These are phyloP conservation scores for Monosporozyma solicola DNA, from an alignment of 805 yeast genomes.

Conservation along the genomic window DNA sequence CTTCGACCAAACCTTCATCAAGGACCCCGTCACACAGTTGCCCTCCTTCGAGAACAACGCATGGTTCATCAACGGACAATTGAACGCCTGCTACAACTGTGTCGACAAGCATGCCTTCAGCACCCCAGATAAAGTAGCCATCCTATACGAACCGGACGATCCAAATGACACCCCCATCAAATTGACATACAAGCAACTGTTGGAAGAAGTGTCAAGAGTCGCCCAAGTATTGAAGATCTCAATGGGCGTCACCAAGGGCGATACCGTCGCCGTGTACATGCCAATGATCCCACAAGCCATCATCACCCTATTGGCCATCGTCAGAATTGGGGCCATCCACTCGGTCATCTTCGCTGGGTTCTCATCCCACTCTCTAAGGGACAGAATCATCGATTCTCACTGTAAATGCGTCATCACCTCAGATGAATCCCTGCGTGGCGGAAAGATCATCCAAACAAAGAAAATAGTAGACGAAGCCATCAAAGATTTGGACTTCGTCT, in stretches of 20 bases:
- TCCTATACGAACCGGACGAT: conserved; percentile 76
- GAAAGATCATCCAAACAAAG: conserved; percentile 71
- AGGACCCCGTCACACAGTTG: conserved; percentile 31
- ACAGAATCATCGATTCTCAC: conserved; percentile 63
- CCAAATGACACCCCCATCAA: conserved; percentile 40
- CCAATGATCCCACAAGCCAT: conserved; percentile 83
- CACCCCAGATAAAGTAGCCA: conserved; percentile 64
- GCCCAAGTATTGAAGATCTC: conserved; percentile 54
- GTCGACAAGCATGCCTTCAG: conserved; percentile 72
- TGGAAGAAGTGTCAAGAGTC: conserved; percentile 59
- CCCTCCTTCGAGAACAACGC: conserved; percentile 43
- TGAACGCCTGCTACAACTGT: conserved; percentile 74
- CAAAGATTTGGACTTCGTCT: conserved; percentile 46
- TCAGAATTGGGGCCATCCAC: conserved; percentile 75
- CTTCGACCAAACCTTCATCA: conserved; percentile 44
- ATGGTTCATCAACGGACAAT: conserved; percentile 74
- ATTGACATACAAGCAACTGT: conserved; percentile 62
- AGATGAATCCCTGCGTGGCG: conserved; percentile 79
- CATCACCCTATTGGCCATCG: conserved; percentile 65
- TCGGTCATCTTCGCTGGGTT: conserved; percentile 84
- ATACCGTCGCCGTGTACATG: conserved; percentile 75
- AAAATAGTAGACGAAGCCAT: conserved; percentile 78
- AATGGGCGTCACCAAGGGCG: conserved; percentile 70
- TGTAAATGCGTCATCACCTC: conserved; percentile 68
- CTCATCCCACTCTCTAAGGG: conserved; percentile 60